phyloP scores from a whole-genome alignment of 192 early-diverging fungal species.

The Diversispora epigaea region DNA sequence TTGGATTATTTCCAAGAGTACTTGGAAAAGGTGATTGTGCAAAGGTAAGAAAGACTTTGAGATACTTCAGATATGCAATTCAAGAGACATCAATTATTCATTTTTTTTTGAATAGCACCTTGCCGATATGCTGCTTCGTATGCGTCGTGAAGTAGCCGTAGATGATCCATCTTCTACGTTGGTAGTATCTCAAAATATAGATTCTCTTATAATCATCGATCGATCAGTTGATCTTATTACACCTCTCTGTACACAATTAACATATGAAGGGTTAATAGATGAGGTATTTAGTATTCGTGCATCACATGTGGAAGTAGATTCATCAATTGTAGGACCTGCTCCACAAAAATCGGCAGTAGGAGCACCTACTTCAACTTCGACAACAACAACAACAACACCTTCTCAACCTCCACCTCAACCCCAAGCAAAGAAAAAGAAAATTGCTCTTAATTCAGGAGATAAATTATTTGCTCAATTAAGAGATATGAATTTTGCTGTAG shows the following conservation, averaged over 20 bases:
- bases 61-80: not conserved
- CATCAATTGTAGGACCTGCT: constrained; percentile 52
- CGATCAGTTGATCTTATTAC: constrained; percentile 87
- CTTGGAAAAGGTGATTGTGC: constrained; percentile 87
- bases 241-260: constrained; percentile 91
- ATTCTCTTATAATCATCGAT: constrained; percentile 90
- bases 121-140: constrained; percentile 76
- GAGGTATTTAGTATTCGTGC: constrained; percentile 84
- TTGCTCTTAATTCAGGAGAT: constrained; percentile 80
- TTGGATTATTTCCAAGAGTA: constrained; percentile 88
- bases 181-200: constrained; percentile 64
- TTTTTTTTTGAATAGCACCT: constrained; percentile 43
- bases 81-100: not conserved
- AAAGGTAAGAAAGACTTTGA: constrained; percentile 44
- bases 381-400: constrained; percentile 32
- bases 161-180: constrained; percentile 51
- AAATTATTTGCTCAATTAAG: constrained; percentile 77
- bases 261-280: constrained; percentile 96
- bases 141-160: constrained; percentile 76
- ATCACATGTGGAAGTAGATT: constrained; percentile 75
- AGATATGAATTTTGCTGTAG: constrained; percentile 89
- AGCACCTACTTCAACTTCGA: constrained; percentile 34
- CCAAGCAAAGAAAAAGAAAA: constrained; percentile 66
- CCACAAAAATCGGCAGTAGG: constrained; percentile 31
- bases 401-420: constrained; percentile 35